Evolutionary conservation across 2,329 filamentous ascomycete genomes (phyloP).

Genomic region (Arthrobotrys sinensis): DNA sequence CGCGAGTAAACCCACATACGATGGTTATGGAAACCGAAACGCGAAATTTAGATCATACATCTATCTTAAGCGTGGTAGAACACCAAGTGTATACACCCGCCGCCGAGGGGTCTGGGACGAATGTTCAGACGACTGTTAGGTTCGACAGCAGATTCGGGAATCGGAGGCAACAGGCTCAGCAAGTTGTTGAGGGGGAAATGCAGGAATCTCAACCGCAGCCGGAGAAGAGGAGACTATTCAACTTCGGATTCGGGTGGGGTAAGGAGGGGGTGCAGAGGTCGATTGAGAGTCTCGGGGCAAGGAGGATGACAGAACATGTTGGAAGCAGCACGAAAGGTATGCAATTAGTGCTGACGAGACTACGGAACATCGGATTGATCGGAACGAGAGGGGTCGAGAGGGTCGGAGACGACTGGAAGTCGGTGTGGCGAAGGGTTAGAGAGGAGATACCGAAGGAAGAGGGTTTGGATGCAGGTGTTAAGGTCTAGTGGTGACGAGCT

Average conservation of each 20-base stretch:
- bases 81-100: slow-evolving; percentile 77
- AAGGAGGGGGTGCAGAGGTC: slow-evolving; percentile 81
- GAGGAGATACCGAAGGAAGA: slow-evolving; percentile 56
- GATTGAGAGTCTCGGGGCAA: slow-evolving; percentile 83
- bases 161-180: slow-evolving; percentile 66
- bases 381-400: slow-evolving; percentile 79
- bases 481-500: slow-evolving; percentile 22
- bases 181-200: slow-evolving; percentile 66
- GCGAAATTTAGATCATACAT: slow-evolving; percentile 85
- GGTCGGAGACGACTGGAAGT: slow-evolving; percentile 73
- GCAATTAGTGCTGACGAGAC: slow-evolving; percentile 82
- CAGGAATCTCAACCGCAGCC: slow-evolving; percentile 65
- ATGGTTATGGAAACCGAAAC: slow-evolving; percentile 88
- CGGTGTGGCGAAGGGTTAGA: slow-evolving; percentile 63
- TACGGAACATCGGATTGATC: slow-evolving; percentile 77
- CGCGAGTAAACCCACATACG: slow-evolving; percentile 82
- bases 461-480: slow-evolving; percentile 39
- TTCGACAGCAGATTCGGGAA: slow-evolving; percentile 64
- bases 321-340: slow-evolving; percentile 87
- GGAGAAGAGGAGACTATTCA: slow-evolving; percentile 72
- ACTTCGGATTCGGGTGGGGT: slow-evolving; percentile 72
- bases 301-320: slow-evolving; percentile 82
- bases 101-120: slow-evolving; percentile 65
- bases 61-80: slow-evolving; percentile 83
- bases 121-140: slow-evolving; percentile 63